Percentiles rank a stretch among this genome's conserved stretches.
phyloP scores from a whole-genome alignment of 441 rosid species.

The Syzygium syzygioides region DNA sequence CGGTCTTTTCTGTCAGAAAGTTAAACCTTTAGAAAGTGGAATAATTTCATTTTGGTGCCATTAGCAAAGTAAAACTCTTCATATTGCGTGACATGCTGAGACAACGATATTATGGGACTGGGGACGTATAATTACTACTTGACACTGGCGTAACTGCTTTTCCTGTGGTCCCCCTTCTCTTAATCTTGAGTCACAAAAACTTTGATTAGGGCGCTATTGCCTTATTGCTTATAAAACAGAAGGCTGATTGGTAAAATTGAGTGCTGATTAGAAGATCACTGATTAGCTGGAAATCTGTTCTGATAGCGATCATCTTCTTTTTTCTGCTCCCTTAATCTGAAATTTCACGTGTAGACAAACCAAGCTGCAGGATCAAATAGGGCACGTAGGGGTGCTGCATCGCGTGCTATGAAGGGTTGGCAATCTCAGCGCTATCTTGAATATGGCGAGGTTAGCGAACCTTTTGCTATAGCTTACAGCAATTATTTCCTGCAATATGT shows the following conservation, averaged over 20 bases:
- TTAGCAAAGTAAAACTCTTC: background rate
- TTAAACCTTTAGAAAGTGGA: background rate
- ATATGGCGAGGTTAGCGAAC: conserved; percentile 58
- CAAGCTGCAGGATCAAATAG: conserved; percentile 64
- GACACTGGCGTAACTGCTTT: background rate
- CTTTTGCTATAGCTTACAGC: conserved; percentile 37
- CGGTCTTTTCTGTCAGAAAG: background rate
- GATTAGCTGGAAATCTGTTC: background rate
- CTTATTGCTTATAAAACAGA: background rate
- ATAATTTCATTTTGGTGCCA: background rate
- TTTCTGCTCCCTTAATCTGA: background rate
- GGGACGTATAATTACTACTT: background rate
- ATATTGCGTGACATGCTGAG: background rate
- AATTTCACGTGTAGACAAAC: conserved; percentile 32
- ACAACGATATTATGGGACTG: background rate
- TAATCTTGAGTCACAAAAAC: background rate
- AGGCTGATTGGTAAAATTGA: background rate
- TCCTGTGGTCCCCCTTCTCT: background rate
- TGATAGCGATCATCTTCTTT: background rate
- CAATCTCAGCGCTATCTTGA: conserved; percentile 70
- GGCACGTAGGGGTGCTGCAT: conserved; percentile 77
- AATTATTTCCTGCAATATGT: conserved; percentile 4
- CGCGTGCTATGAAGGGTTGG: conserved; percentile 96
- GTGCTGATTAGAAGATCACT: background rate
- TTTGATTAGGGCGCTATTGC: background rate